Evolutionary conservation across 1,139 yeast genomes (phyloP).

Genomic region (Candida glucosophila): DNA sequence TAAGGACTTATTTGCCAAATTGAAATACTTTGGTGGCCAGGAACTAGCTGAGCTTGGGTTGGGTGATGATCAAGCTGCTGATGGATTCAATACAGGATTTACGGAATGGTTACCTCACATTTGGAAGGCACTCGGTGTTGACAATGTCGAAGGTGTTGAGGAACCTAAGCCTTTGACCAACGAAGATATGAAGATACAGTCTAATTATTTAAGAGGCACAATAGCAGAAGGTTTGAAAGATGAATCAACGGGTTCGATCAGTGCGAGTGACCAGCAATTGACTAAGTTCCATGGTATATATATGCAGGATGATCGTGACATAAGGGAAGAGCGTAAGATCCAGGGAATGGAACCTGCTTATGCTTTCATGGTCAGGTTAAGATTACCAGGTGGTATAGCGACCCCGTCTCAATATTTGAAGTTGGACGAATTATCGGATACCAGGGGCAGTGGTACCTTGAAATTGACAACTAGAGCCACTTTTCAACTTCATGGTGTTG

Average conservation of each 20-base stretch:
- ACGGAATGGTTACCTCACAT: slow-evolving; percentile 76
- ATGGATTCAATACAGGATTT: slow-evolving; percentile 87
- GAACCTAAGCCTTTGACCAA: slow-evolving; percentile 95
- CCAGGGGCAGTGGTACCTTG: slow-evolving; percentile 86
- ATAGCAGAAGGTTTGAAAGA: slow-evolving; percentile 82
- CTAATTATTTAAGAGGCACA: slow-evolving; percentile 87
- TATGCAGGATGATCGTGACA: slow-evolving; percentile 98
- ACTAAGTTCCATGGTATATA: slow-evolving; percentile 97
- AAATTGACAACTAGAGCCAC: slow-evolving; percentile 97
- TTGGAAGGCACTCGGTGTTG: slow-evolving; percentile 89
- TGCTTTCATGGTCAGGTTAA: slow-evolving; percentile 91
- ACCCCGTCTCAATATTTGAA: slow-evolving; percentile 83
- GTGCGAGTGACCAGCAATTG: slow-evolving; percentile 88
- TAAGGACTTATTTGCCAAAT: slow-evolving; percentile 57
- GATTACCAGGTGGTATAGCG: slow-evolving; percentile 91
- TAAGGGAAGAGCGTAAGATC: slow-evolving; percentile 85
- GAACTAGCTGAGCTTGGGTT: slow-evolving; percentile 69
- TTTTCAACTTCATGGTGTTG: slow-evolving; percentile 91
- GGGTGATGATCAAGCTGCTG: slow-evolving; percentile 97
- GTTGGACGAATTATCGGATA: slow-evolving; percentile 75
- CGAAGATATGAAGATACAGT: slow-evolving; percentile 87
- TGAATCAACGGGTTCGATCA: slow-evolving; percentile 81
- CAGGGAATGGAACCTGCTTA: slow-evolving; percentile 94
- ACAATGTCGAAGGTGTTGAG: slow-evolving; percentile 73
- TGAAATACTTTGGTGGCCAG: slow-evolving; percentile 64